Base-by-base conservation (phyloP, 441 rosid species). In the Gossypium davidsonii region DNA sequence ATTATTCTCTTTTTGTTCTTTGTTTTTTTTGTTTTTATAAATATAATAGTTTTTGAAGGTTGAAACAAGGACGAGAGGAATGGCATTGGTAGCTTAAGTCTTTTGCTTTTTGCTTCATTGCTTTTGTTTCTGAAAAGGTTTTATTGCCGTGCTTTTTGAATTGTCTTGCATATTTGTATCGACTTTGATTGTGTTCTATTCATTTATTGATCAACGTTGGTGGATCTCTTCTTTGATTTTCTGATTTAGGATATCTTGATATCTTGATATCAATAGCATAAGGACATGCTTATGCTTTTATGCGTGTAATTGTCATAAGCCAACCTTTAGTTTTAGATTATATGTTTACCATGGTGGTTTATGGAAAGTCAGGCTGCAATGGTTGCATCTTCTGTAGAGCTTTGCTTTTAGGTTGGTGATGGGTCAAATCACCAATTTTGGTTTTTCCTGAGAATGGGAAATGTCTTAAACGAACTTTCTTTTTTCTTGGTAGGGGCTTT, bases 401-500 rank as follows among this genome's bases (percentile, higher is more conserved):
- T 21, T 66, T 76, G 62, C 72, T 71, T 74, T 71, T 77, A 79
- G 69, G 74, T 70, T 73, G 82, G 78, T 81, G 70, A 64, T 46
- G 5, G 67, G 81, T 79, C 86, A 74, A 77, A 55, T 83, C 64
- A 51, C 53, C 73, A 78, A 68, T 71, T 55, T 63, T 81, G 75
- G 42, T 60, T 72, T 77, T 71, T 74, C 67, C 75, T 72, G 31
- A 39, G 71, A 73, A 61, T 72, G 68, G 73, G 48, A 75, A 28
- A 46, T 55, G 18, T 17, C 7, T 61, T 49, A 37, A 72, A 44
- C 55, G 37, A 25, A 44, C 15, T 34, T 39, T 21, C 73, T 28
- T 59, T 52, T 21, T 21, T 31, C 18, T 44, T 34, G 60, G 21
- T 12, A 52, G 28, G 58, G 48, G 51, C 70, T 71, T 9, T 34